Conservation (phyloP, 2,329 filamentous ascomycete genomes). For the Ophiostoma sp. region DNA sequence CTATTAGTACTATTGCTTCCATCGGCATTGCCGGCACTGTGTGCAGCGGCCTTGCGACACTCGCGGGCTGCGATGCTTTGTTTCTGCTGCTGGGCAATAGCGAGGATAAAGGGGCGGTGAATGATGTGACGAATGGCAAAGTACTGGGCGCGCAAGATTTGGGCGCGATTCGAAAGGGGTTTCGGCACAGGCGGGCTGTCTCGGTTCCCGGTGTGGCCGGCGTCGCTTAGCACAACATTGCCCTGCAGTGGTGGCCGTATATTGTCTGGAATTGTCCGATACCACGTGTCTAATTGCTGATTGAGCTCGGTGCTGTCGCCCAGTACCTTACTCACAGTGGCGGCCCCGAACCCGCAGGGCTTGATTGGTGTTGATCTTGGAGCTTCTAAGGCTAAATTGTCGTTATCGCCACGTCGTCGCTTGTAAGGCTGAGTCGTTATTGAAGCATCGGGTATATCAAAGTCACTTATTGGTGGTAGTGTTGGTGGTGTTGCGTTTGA, state of each 20-base stretch:
- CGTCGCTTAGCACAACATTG: slow-evolving; percentile 31
- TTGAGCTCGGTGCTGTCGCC: slow-evolving; percentile 37
- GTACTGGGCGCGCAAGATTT: slow-evolving; percentile 66
- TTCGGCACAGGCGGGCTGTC: neutral
- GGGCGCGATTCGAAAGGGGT: too few relatives aligned
- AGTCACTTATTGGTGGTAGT: slow-evolving; percentile 5
- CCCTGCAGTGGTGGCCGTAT: slow-evolving; percentile 50
- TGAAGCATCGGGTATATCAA: neutral
- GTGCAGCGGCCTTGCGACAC: neutral
- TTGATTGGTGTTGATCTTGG: too few relatives aligned
- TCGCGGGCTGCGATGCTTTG: slow-evolving; percentile 11
- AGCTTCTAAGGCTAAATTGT: neutral
- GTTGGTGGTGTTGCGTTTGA: neutral
- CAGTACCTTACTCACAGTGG: slow-evolving; percentile 31
- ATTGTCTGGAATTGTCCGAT: slow-evolving; percentile 36
- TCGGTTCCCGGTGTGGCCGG: neutral
- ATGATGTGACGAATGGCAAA: slow-evolving; percentile 67
- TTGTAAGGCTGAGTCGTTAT: slow-evolving; percentile 5
- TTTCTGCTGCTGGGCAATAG: slow-evolving; percentile 27
- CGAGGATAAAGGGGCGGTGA: slow-evolving; percentile 53
- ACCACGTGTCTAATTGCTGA: slow-evolving; percentile 39
- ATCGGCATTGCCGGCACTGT: too few relatives aligned
- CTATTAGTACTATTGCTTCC: too few relatives aligned
- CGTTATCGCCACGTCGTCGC: slow-evolving; percentile 9
- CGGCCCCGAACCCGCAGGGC: slow-evolving; percentile 15